A percentile compares a stretch with the other conserved stretches of the same genome.
Conservation (phyloP, 208 protist genomes). For the Crithidia sp. region DNA sequence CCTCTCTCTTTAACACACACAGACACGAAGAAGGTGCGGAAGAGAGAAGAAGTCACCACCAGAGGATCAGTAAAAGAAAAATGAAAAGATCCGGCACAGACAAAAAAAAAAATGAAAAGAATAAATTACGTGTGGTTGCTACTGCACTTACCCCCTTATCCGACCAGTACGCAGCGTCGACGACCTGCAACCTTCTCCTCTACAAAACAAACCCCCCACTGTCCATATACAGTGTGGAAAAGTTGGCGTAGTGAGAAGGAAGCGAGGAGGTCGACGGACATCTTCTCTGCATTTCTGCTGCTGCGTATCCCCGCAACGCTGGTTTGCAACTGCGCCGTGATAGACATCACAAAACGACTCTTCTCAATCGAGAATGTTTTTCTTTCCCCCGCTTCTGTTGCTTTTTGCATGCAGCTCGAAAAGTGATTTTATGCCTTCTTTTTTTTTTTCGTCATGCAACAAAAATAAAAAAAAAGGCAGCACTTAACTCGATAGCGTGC, state of each 20-base stretch:
- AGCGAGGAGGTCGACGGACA: too few species aligned
- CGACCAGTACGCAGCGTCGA: background rate
- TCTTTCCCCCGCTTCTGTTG: background rate
- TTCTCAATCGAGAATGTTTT: background rate
- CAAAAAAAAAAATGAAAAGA: background rate
- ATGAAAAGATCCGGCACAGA: background rate
- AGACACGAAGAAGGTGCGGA: too few species aligned
- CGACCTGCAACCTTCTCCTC: background rate
- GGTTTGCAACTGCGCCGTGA: constrained; percentile 24
- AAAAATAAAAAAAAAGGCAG: background rate
- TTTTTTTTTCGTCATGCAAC: background rate
- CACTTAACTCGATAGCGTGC: too few species aligned
- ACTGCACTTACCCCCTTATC: constrained; percentile 33
- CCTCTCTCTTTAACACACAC: too few species aligned
- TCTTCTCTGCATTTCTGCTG: too few species aligned
- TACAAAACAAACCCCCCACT: background rate
- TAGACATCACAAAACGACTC: background rate
- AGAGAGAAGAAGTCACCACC: too few species aligned
- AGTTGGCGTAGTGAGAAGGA: too few species aligned
- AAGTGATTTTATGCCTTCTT: background rate
- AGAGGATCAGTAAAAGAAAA: background rate
- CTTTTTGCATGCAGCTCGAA: background rate
- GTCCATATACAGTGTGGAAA: too few species aligned
- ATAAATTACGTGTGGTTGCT: constrained; percentile 8
- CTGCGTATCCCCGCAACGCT: constrained; percentile 8